Conservation (phyloP, 495 filamentous ascomycete genomes). For the Ramalina intermedia region DNA sequence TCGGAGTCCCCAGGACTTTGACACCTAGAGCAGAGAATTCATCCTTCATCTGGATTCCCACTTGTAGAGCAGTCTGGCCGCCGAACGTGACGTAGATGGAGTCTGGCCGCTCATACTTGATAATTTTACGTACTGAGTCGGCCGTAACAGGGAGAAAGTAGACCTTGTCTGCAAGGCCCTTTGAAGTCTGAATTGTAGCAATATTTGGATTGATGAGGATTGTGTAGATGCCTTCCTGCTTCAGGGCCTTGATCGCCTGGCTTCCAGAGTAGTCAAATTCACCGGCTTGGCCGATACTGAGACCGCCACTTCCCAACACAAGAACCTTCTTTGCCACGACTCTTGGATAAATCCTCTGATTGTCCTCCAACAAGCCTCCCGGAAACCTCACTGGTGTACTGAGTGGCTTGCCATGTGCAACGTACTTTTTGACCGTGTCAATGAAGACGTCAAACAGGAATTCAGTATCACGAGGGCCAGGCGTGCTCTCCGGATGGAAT, state of each 20-base stretch:
- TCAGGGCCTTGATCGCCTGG: constrained; percentile 87
- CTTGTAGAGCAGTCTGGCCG: constrained; percentile 86
- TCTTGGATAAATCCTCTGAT: constrained; percentile 55
- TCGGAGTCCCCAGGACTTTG: constrained; percentile 87
- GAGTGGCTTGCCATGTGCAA: constrained; percentile 46
- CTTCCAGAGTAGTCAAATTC: constrained; percentile 98
- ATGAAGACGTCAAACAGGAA: constrained; percentile 96
- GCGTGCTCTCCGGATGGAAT: constrained; percentile 95
- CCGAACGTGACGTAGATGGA: constrained; percentile 96
- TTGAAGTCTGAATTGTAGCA: constrained; percentile 95
- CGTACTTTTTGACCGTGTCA: constrained; percentile 55
- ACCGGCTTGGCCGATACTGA: constrained; percentile 95
- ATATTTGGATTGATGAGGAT: constrained; percentile 98
- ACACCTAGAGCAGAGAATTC: constrained; percentile 87
- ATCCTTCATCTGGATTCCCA: constrained; percentile 92
- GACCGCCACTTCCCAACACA: constrained; percentile 86
- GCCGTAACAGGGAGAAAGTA: constrained; percentile 96
- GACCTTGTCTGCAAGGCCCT: constrained; percentile 89
- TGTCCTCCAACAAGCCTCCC: constrained; percentile 65
- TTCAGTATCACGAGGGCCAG: constrained; percentile 91
- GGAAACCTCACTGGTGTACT: constrained; percentile 65
- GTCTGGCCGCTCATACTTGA: constrained; percentile 87
- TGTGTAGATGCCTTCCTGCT: constrained; percentile 90
- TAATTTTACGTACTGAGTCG: constrained; percentile 93
- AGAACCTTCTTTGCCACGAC: constrained; percentile 92